phyloP scores from a whole-genome alignment of 1,284 basidiomycete genomes.

The Microbotryum saponariae region DNA sequence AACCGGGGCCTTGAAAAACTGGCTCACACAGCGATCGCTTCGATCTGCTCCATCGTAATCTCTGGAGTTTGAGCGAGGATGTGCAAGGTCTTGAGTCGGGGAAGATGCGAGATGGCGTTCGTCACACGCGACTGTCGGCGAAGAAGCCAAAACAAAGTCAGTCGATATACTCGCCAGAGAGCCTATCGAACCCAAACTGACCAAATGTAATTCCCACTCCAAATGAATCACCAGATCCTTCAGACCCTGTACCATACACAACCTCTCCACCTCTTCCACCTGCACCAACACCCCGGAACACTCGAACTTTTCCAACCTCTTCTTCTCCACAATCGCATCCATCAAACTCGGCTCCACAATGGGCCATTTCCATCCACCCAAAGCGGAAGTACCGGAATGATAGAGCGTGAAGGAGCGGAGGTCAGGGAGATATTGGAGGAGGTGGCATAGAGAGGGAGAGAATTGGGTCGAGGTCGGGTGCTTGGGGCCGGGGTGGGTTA shows the following conservation, averaged over 20 bases:
- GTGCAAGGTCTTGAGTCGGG: conserved; percentile 16
- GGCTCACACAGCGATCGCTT: conserved; percentile 18
- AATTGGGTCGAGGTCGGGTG: conserved; percentile 14
- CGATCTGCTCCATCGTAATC: conserved; percentile 10
- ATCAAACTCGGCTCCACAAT: conserved; percentile 5
- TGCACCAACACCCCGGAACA: conserved; percentile 16
- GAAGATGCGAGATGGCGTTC: conserved; percentile 4
- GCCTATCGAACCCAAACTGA: background rate
- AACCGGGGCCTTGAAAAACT: no score
- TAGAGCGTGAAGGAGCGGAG: conserved; percentile 27
- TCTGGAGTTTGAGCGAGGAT: conserved; percentile 21
- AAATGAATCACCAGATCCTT: conserved; percentile 27
- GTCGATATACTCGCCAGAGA: background rate
- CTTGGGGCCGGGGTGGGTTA: conserved; percentile 28
- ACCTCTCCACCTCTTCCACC: conserved; percentile 8
- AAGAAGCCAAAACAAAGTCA: background rate
- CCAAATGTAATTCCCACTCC: conserved; percentile 10
- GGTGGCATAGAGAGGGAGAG: conserved; percentile 19
- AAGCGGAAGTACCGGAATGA: conserved; percentile 14
- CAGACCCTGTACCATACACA: background rate
- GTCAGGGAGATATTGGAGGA: conserved; percentile 1
- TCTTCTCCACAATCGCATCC: background rate
- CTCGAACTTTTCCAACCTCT: conserved; percentile 21
- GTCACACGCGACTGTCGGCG: conserved; percentile 9
- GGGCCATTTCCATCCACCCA: conserved; percentile 19